Conservation (phyloP, 1,284 basidiomycete genomes). For the Trichosporon asahii region DNA sequence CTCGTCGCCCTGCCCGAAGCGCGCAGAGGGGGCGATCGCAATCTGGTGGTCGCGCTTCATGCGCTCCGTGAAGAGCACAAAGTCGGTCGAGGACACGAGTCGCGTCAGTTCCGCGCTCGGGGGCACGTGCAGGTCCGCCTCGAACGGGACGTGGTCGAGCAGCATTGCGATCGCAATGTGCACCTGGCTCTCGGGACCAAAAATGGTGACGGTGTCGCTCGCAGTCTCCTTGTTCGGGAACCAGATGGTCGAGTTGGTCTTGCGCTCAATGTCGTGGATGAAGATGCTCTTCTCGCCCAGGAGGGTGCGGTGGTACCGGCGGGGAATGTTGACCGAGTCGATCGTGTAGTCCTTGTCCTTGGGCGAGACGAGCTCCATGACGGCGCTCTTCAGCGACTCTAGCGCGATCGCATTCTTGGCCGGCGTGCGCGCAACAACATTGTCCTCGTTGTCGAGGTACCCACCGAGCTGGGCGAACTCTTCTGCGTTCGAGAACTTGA, state of each 20-base stretch:
- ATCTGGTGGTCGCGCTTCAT: conserved; percentile 93
- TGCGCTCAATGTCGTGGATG: conserved; percentile 92
- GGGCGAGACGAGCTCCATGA: conserved; percentile 95
- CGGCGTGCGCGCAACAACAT: conserved; percentile 93
- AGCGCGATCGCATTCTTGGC: conserved; percentile 96
- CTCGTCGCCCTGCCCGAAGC: conserved; percentile 61
- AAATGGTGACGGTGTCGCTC: conserved; percentile 74
- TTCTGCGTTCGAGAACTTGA: conserved; percentile 98
- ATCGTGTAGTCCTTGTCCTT: conserved; percentile 70
- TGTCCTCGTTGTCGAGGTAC: conserved; percentile 97
- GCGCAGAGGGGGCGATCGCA: conserved; percentile 67
- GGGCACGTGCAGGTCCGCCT: conserved; percentile 90
- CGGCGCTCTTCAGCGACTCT: conserved; percentile 90
- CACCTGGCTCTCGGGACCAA: conserved; percentile 93
- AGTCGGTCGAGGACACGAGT: conserved; percentile 73
- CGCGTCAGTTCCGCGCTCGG: conserved; percentile 72
- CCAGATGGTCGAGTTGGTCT: conserved; percentile 89
- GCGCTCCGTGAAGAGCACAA: conserved; percentile 71
- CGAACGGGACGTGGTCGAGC: conserved; percentile 93
- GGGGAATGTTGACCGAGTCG: conserved; percentile 87
- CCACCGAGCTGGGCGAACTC: conserved; percentile 93
- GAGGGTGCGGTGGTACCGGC: conserved; percentile 89
- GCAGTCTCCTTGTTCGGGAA: conserved; percentile 96
- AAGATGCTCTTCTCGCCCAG: conserved; percentile 96
- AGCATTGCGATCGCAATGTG: conserved; percentile 96